Base-by-base conservation (phyloP, 805 yeast species). In the Kluyveromyces starmeri region DNA sequence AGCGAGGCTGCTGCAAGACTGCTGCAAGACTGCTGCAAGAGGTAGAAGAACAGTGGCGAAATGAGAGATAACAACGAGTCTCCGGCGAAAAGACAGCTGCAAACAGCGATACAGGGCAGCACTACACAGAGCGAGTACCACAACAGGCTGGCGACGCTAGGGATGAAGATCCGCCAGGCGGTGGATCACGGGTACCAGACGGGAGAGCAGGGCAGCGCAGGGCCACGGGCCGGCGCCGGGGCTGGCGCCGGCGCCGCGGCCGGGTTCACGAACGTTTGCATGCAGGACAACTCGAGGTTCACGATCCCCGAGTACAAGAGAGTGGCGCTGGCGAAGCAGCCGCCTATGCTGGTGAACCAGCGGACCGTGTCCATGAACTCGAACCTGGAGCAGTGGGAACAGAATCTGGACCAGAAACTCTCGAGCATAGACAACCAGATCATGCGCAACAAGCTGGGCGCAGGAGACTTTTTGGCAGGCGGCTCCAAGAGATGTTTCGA, bases 151-250 rank as follows among this genome's bases (percentile, higher is more conserved):
- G 67, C 75, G 26, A 68, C 77, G 1, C 49, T 79, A 5, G 86
- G 85, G 0, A 79, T 78, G 84, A 66, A 84, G 42, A 73, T 81
- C 39, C 68, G 89, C 48, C 76, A 78, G 45, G 66, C 80, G 2
- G 73, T 80, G 3, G 64, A 71, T 21, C 75, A 76, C 28, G 86
- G 86, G 1, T 77, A 78, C 51, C 52, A 56, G 26, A 20, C 36
- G 3, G 5, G 13, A n/a, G 9, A 31, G 29, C 28, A 18, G 13
- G 14, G 22, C 32, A 13, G 27, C 19, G 12, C 36, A 18, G 8
- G 18, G 15, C 23, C 38, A 16, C 24, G 19, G 9, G 26, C 17
- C 4, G 18, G 12, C 2, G 23, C 33, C 12, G 12, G 19, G 11
- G 3, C n/a, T 12, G 22, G 22, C 7, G n/a, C 12, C 23, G 3